These are phyloP conservation scores for Ceratobasidium papillatum DNA, from an alignment of 1,284 basidiomycete genomes.

Conservation along the genomic window DNA sequence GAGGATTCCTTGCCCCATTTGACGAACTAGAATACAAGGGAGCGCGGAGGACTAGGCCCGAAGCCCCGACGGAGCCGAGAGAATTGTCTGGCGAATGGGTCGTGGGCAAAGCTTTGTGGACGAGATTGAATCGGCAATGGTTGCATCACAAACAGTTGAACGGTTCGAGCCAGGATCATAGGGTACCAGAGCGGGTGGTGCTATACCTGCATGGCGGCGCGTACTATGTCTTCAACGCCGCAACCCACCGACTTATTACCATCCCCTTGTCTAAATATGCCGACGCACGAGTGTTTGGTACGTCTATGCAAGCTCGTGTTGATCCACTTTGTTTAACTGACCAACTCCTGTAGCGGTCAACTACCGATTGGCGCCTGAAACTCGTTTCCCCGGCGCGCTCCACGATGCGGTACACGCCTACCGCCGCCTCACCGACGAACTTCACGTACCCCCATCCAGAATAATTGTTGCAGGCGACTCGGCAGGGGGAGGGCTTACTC, in stretches of 20 bases:
- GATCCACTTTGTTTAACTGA: slow-evolving; percentile 36
- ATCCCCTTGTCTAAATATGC: slow-evolving; percentile 92
- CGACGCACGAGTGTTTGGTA: slow-evolving; percentile 93
- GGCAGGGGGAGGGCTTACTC: slow-evolving; percentile 88
- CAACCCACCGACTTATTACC: slow-evolving; percentile 92
- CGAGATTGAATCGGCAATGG: slow-evolving; percentile 86
- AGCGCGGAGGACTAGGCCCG: background rate
- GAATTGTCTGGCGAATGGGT: slow-evolving; percentile 97
- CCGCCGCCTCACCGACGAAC: slow-evolving; percentile 85
- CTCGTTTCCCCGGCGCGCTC: slow-evolving; percentile 90
- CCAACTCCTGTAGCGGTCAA: slow-evolving; percentile 74
- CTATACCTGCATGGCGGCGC: slow-evolving; percentile 89
- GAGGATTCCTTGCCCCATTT: slow-evolving; percentile 78
- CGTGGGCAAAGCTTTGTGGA: slow-evolving; percentile 91
- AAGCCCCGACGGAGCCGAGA: slow-evolving; percentile 55
- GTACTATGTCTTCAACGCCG: slow-evolving; percentile 89
- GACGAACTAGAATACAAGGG: slow-evolving; percentile 76
- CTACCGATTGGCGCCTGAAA: slow-evolving; percentile 95
- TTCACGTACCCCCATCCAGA: slow-evolving; percentile 90
- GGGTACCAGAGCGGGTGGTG: slow-evolving; percentile 77
- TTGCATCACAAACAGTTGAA: slow-evolving; percentile 53
- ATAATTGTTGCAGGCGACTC: slow-evolving; percentile 91
- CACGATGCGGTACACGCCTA: slow-evolving; percentile 92
- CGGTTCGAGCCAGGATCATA: slow-evolving; percentile 45
- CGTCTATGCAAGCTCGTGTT: slow-evolving; percentile 49